Conservation (phyloP, 1,139 yeast genomes). For the Debaryomyces psychrophilus region DNA sequence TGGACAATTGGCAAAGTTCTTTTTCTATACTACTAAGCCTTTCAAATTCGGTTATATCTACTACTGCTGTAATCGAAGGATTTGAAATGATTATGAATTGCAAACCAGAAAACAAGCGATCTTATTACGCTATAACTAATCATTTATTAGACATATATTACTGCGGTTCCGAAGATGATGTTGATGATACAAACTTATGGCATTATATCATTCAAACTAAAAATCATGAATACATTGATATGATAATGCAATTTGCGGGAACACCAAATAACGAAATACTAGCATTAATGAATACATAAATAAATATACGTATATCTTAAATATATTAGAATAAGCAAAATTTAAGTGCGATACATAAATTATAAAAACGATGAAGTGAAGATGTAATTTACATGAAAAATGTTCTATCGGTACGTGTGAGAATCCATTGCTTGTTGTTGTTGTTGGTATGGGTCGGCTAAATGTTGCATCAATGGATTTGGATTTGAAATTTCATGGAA, state of each 20-base stretch:
- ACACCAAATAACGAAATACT: conserved; percentile 20
- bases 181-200: conserved; percentile 22
- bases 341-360: neutral
- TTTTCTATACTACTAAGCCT: neutral
- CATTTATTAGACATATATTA: conserved; percentile 2
- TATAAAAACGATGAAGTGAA: conserved; percentile 4
- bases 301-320: conserved; percentile 2
- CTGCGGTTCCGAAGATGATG: neutral
- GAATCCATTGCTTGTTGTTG: conserved; percentile 27
- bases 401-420: conserved; percentile 15
- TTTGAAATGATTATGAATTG: conserved; percentile 2
- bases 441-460: conserved; percentile 44
- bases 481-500: conserved; percentile 73
- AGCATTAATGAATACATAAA: conserved; percentile 11
- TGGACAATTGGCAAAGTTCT: neutral
- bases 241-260: conserved; percentile 23
- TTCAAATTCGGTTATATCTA: neutral
- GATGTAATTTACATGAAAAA: conserved; percentile 9
- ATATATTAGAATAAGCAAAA: neutral
- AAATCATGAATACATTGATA: conserved; percentile 21
- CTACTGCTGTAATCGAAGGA: conserved; percentile 1
- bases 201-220: conserved; percentile 21
- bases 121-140: neutral
- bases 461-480: conserved; percentile 37
- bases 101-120: neutral